phyloP scores from a whole-genome alignment of 441 rosid species.

The Geranium incanum region DNA sequence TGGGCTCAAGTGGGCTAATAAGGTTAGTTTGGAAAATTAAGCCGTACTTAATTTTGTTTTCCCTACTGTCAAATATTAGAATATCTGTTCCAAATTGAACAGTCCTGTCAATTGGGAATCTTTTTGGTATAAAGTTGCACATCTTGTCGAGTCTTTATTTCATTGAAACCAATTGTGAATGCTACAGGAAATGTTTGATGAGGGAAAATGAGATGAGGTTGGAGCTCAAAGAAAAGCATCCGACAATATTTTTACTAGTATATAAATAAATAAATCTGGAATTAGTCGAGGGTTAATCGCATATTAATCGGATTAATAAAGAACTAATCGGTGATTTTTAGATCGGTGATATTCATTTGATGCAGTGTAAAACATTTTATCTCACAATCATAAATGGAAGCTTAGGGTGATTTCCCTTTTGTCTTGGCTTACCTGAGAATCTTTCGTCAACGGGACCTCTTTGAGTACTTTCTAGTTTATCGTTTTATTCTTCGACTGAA shows the following conservation, averaged over 20 bases:
- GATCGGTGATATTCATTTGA: neutral
- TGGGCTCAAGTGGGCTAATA: conserved; percentile 32
- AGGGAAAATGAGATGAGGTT: neutral
- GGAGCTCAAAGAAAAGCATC: neutral
- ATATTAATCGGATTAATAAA: too few relatives aligned
- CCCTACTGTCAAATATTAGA: too few relatives aligned
- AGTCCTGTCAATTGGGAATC: neutral
- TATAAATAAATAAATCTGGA: too few relatives aligned
- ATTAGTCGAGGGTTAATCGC: too few relatives aligned
- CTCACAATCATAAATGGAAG: too few relatives aligned
- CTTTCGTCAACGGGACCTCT: too few relatives aligned
- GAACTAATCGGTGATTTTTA: neutral
- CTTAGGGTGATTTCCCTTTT: too few relatives aligned
- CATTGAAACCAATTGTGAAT: neutral
- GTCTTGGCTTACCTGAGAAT: neutral
- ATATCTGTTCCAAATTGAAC: too few relatives aligned
- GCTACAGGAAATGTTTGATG: neutral
- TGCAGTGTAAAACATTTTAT: neutral
- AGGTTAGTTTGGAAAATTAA: conserved; percentile 17
- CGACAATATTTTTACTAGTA: neutral
- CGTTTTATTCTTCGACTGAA: neutral
- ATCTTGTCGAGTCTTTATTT: neutral
- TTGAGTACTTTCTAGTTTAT: neutral
- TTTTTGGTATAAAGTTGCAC: neutral
- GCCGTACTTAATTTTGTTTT: neutral